phyloP scores from a whole-genome alignment of 257 asterid genomes.

The Plantago major region DNA sequence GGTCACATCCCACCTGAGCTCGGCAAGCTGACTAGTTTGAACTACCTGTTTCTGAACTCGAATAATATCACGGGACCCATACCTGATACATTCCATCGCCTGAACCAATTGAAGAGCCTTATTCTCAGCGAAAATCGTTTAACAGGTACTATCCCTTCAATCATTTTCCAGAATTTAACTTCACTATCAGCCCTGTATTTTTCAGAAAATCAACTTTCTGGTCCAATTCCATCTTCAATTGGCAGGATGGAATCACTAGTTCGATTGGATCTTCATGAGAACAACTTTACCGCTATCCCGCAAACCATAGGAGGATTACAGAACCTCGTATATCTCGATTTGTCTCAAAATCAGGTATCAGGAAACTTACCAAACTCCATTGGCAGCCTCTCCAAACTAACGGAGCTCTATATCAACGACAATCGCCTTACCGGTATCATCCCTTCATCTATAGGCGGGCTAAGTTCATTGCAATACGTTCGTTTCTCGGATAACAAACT shows the following conservation, averaged over 20 bases:
- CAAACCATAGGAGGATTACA: constrained; percentile 36
- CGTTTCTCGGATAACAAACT: constrained; percentile 44
- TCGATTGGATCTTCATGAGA: constrained; percentile 34
- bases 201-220: constrained; percentile 39
- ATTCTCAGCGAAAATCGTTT: constrained; percentile 35
- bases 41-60: constrained; percentile 28
- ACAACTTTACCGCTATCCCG: constrained; percentile 47
- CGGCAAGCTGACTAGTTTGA: constrained; percentile 35
- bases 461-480: constrained; percentile 32
- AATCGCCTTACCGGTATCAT: constrained; percentile 46
- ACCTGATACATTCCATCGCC: constrained; percentile 29
- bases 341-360: constrained; percentile 39
- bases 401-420: constrained; percentile 23
- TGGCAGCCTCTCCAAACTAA: constrained; percentile 32
- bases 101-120: constrained; percentile 28
- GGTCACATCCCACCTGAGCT: constrained; percentile 51
- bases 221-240: constrained; percentile 45
- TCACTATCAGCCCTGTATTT: constrained; percentile 36
- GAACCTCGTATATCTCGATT: constrained; percentile 28
- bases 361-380: constrained; percentile 51
- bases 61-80: constrained; percentile 47
- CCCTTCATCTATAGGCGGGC: constrained; percentile 48
- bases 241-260: constrained; percentile 33
- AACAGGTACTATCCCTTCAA: constrained; percentile 39
- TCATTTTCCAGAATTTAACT: constrained; percentile 25